These are phyloP conservation scores for Myxozyma geophila DNA, from an alignment of 805 yeast species.

Conservation along the genomic window DNA sequence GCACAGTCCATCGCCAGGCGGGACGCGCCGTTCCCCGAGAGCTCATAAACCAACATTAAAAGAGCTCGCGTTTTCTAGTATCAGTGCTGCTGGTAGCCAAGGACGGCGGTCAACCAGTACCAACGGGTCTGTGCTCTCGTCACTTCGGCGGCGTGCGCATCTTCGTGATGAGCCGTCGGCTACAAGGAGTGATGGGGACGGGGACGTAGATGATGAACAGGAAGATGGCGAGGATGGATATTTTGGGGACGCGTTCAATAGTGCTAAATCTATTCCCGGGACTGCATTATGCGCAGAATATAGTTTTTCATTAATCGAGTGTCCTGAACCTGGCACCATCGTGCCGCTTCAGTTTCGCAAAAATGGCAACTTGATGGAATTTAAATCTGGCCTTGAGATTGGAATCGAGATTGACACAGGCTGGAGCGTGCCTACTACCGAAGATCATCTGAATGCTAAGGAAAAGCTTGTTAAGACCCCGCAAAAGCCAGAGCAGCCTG, in stretches of 20 bases:
- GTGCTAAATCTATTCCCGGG: not conserved
- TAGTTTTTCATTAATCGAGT: constrained; percentile 20
- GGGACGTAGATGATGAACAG: constrained; percentile 23
- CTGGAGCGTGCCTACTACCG: constrained; percentile 26
- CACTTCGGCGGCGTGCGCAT: constrained; percentile 5
- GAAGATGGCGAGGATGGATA: constrained; percentile 1
- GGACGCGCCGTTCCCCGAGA: constrained; percentile 16
- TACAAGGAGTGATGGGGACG: constrained; percentile 19
- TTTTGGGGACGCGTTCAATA: not conserved
- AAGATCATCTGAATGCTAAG: constrained; percentile 3
- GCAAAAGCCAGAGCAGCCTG: not conserved
- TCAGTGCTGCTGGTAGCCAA: not conserved
- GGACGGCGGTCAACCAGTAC: not conserved
- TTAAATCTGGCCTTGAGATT: constrained; percentile 17
- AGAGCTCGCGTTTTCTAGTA: not conserved
- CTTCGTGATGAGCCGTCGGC: not conserved
- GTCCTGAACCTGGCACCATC: constrained; percentile 24
- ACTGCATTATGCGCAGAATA: constrained; percentile 11
- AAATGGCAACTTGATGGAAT: constrained; percentile 15
- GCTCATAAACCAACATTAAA: constrained; percentile 6
- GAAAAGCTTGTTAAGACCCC: not conserved
- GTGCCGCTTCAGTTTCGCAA: constrained; percentile 15
- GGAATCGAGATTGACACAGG: constrained; percentile 32
- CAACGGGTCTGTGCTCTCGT: constrained; percentile 2
- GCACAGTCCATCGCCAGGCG: constrained; percentile 16